Evolutionary conservation across 768 basidiomycete genomes (phyloP).

Genomic region (Pisolithus marmoratus): DNA sequence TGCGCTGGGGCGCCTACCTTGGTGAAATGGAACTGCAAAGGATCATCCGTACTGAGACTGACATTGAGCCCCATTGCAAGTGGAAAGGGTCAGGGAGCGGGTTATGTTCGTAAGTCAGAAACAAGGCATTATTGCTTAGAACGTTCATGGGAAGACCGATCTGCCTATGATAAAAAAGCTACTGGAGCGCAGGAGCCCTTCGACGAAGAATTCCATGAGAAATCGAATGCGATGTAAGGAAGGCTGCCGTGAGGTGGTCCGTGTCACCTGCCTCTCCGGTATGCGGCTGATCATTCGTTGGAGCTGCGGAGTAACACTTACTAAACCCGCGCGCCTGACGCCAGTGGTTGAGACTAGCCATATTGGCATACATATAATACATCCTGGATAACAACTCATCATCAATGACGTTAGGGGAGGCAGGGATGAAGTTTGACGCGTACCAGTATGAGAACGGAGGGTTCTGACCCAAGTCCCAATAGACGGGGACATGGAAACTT

Average conservation of each 20-base stretch:
- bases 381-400: slow-evolving; percentile 56
- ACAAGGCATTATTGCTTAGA: slow-evolving; percentile 94
- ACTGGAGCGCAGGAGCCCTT: slow-evolving; percentile 95
- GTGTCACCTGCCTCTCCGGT: slow-evolving; percentile 98
- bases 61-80: slow-evolving; percentile 92
- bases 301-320: slow-evolving; percentile 34
- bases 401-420: slow-evolving; percentile 4
- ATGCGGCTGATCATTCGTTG: slow-evolving; percentile 60
- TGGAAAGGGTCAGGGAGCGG: slow-evolving; percentile 97
- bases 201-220: slow-evolving; percentile 98
- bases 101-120: slow-evolving; percentile 94
- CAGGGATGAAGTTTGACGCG: slow-evolving; percentile 12
- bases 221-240: slow-evolving; percentile 94
- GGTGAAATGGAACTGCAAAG: slow-evolving; percentile 96
- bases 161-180: slow-evolving; percentile 96
- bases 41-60: slow-evolving; percentile 93
- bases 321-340: slow-evolving; percentile 84
- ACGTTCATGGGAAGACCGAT: slow-evolving; percentile 99
- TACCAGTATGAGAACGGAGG: slow-evolving; percentile 97
- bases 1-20: slow-evolving; percentile 48
- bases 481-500: slow-evolving; percentile 90
- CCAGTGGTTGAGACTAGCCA: slow-evolving; percentile 94
- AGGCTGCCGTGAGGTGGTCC: slow-evolving; percentile 94
- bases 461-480: slow-evolving; percentile 85
- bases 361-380: slow-evolving; percentile 98